Percentiles rank a stretch among this genome's conserved stretches.
These are phyloP conservation scores for Cornus controversa DNA, from an alignment of 148 eudicot species.

Conservation along the genomic window DNA sequence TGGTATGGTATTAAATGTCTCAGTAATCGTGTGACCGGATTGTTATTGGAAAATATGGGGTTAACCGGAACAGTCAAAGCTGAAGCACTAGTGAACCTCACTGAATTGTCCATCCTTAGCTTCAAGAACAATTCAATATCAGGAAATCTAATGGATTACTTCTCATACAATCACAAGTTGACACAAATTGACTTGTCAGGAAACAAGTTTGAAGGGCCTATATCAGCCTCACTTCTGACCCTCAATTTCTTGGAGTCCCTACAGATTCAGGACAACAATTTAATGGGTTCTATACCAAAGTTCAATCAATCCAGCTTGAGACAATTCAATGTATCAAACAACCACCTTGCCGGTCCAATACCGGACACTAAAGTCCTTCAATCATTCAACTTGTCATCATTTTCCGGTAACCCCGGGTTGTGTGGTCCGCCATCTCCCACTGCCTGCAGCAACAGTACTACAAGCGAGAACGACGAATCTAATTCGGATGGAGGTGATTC, in stretches of 20 bases:
- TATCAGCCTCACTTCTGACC: constrained; percentile 24
- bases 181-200: constrained; percentile 29
- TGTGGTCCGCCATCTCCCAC: constrained; percentile 29
- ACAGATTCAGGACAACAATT: constrained; percentile 33
- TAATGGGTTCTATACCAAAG: constrained; percentile 28
- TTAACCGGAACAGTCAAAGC: constrained; percentile 24
- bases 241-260: constrained; percentile 30
- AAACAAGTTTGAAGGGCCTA: constrained; percentile 29
- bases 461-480: background rate
- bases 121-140: constrained; percentile 35
- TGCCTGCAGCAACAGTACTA: background rate
- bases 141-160: constrained; percentile 37
- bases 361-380: constrained; percentile 25
- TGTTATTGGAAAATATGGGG: constrained; percentile 26
- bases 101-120: constrained; percentile 22
- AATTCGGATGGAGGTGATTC: background rate
- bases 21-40: constrained; percentile 26
- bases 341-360: constrained; percentile 27
- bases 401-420: constrained; percentile 14
- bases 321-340: constrained; percentile 36
- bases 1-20: constrained; percentile 31
- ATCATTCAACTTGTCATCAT: constrained; percentile 23
- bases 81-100: constrained; percentile 31
- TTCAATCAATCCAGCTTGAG: constrained; percentile 36
- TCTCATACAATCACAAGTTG: constrained; percentile 25